These are phyloP conservation scores for Fonsecaea nubica DNA, from an alignment of 2,329 filamentous ascomycete species.

Conservation along the genomic window DNA sequence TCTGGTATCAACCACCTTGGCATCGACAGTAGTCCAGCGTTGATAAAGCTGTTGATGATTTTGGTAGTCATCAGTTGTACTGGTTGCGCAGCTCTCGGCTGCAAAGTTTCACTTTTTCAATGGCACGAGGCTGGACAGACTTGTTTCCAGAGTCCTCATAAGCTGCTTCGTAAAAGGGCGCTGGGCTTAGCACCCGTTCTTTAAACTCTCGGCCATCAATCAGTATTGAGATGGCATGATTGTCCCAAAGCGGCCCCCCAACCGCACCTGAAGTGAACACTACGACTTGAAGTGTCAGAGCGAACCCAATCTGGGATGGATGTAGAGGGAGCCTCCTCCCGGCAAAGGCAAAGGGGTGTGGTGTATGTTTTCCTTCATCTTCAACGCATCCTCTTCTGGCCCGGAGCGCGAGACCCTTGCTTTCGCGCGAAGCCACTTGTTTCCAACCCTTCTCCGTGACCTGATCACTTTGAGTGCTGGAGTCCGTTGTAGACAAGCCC, in stretches of 20 bases:
- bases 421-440: neutral
- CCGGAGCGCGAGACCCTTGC: neutral
- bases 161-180: neutral
- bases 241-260: neutral
- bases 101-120: neutral
- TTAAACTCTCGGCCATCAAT: neutral
- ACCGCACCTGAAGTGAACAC: neutral
- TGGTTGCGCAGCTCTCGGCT: conserved; percentile 1
- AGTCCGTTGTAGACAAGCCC: neutral
- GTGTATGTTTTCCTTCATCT: neutral
- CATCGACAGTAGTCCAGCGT: neutral
- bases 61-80: neutral
- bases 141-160: neutral
- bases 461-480: neutral
- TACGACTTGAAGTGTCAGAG: neutral
- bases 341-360: neutral
- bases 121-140: neutral
- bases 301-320: neutral
- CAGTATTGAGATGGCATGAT: neutral
- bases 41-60: neutral
- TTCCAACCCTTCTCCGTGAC: neutral
- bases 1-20: neutral
- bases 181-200: neutral
- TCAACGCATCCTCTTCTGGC: neutral
- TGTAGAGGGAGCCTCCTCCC: neutral